Percentiles rank a stretch among this genome's conserved stretches.
These are phyloP conservation scores for Russula olivacea DNA, from an alignment of 768 basidiomycete species.

Conservation along the genomic window DNA sequence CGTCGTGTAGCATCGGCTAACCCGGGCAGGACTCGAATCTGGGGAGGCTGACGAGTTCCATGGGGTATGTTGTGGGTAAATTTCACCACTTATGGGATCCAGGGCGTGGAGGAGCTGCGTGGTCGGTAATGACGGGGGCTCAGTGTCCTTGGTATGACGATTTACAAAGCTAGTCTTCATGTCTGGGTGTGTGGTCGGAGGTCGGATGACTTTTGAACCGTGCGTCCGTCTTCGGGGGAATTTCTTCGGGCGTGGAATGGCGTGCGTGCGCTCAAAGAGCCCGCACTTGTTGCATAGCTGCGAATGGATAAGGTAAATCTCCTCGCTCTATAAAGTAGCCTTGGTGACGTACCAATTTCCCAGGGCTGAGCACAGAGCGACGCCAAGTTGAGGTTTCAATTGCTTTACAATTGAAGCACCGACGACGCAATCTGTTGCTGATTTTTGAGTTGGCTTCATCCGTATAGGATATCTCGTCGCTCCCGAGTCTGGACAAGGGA, in stretches of 20 bases:
- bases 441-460: slow-evolving; percentile 78
- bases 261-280: slow-evolving; percentile 74
- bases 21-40: neutral
- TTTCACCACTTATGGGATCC: slow-evolving; percentile 7
- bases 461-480: slow-evolving; percentile 37
- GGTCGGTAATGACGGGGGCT: neutral
- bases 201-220: neutral
- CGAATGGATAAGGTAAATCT: neutral
- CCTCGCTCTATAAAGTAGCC: neutral
- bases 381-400: slow-evolving; percentile 82
- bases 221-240: slow-evolving; percentile 13
- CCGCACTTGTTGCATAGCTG: slow-evolving; percentile 56
- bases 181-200: neutral
- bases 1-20: neutral
- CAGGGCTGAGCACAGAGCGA: slow-evolving; percentile 65
- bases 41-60: slow-evolving; percentile 1
- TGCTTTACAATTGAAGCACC: slow-evolving; percentile 80
- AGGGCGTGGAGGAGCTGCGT: slow-evolving; percentile 5
- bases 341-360: slow-evolving; percentile 51
- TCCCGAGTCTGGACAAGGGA: neutral
- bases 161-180: neutral
- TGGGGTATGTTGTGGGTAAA: slow-evolving; percentile 4
- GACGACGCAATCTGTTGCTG: slow-evolving; percentile 63
- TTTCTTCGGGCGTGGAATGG: slow-evolving; percentile 53
- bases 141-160: neutral